Conservation (phyloP, 192 early-diverging fungal species). For the Lunasporangiospora selenospora region DNA sequence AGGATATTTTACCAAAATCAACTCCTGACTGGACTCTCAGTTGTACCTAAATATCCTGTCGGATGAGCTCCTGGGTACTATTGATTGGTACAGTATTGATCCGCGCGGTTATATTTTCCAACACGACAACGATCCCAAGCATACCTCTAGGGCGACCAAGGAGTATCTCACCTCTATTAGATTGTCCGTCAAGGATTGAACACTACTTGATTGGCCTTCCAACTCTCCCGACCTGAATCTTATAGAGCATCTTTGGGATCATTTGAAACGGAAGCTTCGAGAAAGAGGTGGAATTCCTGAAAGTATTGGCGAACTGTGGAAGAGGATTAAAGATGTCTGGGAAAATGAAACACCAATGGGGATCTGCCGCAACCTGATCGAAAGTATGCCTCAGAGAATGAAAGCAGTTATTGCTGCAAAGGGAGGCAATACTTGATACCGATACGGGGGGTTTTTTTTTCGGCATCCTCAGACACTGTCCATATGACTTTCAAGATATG, state of each 20-base stretch:
- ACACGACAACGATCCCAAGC: constrained; percentile 6
- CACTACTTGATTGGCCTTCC: neutral
- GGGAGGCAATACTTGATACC: too few species aligned
- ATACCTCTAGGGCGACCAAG: constrained; percentile 15
- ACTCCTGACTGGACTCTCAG: constrained; percentile 6
- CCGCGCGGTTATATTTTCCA: constrained; percentile 6
- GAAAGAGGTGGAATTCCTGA: too few species aligned
- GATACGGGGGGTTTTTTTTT: too few species aligned
- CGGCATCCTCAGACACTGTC: too few species aligned
- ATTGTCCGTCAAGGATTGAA: constrained; percentile 3
- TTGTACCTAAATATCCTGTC: constrained; percentile 16
- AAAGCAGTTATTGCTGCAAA: neutral
- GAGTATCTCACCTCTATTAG: constrained; percentile 5
- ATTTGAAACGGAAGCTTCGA: too few species aligned
- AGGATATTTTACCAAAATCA: constrained; percentile 18
- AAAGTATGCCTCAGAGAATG: neutral
- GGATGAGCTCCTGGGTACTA: constrained; percentile 6
- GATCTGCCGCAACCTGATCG: too few species aligned
- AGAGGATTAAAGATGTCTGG: too few species aligned
- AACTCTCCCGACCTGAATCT: neutral
- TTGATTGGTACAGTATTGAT: constrained; percentile 10
- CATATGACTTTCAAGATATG: too few species aligned
- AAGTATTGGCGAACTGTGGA: too few species aligned
- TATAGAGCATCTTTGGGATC: constrained; percentile 1
- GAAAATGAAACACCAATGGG: too few species aligned